Base-by-base conservation (phyloP, 2,329 filamentous ascomycete species). In the Stagonosporopsis chrysanthemi region DNA sequence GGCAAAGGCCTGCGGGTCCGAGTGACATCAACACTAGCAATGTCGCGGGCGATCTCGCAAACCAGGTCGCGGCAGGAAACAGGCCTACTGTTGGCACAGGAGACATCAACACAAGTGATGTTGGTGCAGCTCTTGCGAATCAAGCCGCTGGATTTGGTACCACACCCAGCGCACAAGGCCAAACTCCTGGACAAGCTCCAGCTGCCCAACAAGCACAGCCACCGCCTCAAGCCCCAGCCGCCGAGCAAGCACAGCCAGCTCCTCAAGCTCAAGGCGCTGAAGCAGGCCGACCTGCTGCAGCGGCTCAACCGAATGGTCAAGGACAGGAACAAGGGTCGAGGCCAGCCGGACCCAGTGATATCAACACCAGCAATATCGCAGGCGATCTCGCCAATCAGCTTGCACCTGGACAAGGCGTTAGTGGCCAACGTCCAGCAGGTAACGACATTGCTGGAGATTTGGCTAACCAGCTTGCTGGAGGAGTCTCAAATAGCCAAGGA, bases 371-470 rank as follows among this genome's bases (percentile, higher is more conserved):
- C 33, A 57, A 63, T 35, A 46, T 63, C 26, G 66, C 41, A 3
- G 61, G 60, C 28, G 62, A 62, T 33, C 49, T 68, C 26, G 60
- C 63, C 7, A 68, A 67, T 29, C 61, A 68, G 47, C 56, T 68
- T 31, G 56, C 64, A 15, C 61, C 64, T 31, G 65, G 49, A 38
- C 26, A 48, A 17, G 39, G 48, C 33, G 43, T 39, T 2, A 47
- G 14, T 31, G 54, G 48, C 14, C 54, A 57, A 28, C 43, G 43
- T 36, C 54, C 54, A 28, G 49, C 48, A 31, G 33, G 45, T 40
- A 58, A 46, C 36, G 45, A 54, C 23, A 19, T 55, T 9, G 56
- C 40, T 19, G 56, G 51, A 31, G 43, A 55, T 14, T 38, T 59
- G n/a, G 56, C 52, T 4, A 59, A 59, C 22, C 51, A 54, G 26